Base-by-base conservation (phyloP, 1,284 basidiomycete species). In the Austroboletus novae-zelandiae region DNA sequence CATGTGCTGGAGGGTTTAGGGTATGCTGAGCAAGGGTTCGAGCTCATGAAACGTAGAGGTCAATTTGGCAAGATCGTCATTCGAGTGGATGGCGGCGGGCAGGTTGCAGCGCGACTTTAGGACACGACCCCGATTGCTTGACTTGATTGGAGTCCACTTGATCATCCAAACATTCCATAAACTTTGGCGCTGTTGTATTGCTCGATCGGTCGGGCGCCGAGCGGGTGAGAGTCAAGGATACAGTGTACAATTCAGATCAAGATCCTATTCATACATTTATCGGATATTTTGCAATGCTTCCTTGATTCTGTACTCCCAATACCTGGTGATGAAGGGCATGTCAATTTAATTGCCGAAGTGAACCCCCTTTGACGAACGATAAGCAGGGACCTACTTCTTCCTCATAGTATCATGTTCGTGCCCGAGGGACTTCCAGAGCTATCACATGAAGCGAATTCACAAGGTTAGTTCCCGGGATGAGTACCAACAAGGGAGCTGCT, bases 61-160 rank as follows among this genome's bases (percentile, higher is more conserved):
- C 86, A 88, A 57, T 89, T 91, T 60, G 89, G 90, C 18, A 91
- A 91, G 68, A 78, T 92, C 31, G 83, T 89, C 35, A 70, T 90
- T 43, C 66, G 67, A 23, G 58, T 80, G 54, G 56, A 62, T 9
- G 58, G 43, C 36, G 52, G 31, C 17, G 47, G 51, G 61, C 55
- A 64, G 61, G 57, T 40, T 54, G 36, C 55, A 45, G 61, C 61
- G n/a, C 64, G 62, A 55, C 60, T 64, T 35, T 67, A 57, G 52
- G 42, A 40, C 20, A 23, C 20, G 20, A 25, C 36, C n/a, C 40
- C 37, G 37, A 49, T 32, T 29, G 30, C 23, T 50, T 34, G 35
- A 23, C 23, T 50, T 34, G 35, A 23, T 37, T 15, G 31, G 44
- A n/a, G 30, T 25, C 30, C 25, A 27, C 42, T 39, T 45, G 17